Evolutionary conservation across 2,329 filamentous ascomycete genomes (phyloP), one percentile per base, ranked within the genome.

Genomic region (Podosphaera aphanis): DNA sequence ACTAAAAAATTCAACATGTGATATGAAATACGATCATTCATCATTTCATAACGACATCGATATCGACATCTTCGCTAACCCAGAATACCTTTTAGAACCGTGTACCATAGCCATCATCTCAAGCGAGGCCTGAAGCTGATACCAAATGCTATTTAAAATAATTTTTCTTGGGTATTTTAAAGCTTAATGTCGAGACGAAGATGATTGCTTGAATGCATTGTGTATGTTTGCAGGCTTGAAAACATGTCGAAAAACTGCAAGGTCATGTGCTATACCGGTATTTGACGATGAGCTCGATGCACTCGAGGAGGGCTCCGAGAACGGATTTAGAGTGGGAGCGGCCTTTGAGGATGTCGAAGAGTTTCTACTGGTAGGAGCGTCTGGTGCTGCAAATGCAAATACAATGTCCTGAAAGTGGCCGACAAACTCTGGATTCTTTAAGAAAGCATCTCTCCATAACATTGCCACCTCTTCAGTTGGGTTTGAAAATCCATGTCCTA

Each of bases 371-470:
- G 70, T 74, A 56, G 72, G 68, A 5, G 53, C 53, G 42, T 58
- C 55, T 3, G 64, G 60, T 48, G 77, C 70, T 51, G 78, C 74
- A 50, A 80, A 78, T 11, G 74, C 70, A 56, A 80, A 80, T 5
- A 74, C 66, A 27, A 78, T 70, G 51, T 72, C 69, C 45, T 65
- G 59, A 54, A 80, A 75, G 47, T 73, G 70, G 16, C 75, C 74
- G 13, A 70, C 64, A 33, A 79, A 67, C 47, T 77, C 73, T 0
- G 71, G 67, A 49, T 77, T 73, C 57, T 72, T 74, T 38, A 77
- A 64, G 38, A 79, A 65, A 10, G 77, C 64, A 50, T 80, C 74
- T 40, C 73, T 66, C 76, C 76, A 80, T 43, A 79, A 65, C 58
- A 73, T 68, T 29, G 74, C 74, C 46, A 79, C 63, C 58, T 78